These are phyloP conservation scores for Pseudogymnoascus destructans DNA, from an alignment of 2,329 filamentous ascomycete species.

Conservation along the genomic window DNA sequence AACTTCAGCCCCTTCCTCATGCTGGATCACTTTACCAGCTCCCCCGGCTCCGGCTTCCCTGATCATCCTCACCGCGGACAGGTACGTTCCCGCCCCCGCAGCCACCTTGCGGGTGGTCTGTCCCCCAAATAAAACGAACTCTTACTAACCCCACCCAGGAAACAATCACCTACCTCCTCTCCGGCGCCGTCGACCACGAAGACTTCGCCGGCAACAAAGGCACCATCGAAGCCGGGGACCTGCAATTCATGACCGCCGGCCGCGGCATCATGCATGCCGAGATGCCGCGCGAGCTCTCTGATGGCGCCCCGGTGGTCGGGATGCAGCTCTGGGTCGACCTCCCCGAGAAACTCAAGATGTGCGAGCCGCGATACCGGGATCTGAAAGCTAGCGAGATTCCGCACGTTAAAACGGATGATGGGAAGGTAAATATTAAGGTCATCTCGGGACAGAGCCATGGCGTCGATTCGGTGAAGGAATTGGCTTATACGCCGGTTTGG, in stretches of 20 bases:
- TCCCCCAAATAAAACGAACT: too few species aligned
- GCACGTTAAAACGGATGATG: constrained; percentile 53
- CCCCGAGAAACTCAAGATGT: constrained; percentile 66
- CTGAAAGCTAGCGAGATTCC: constrained; percentile 70
- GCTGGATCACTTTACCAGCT: constrained; percentile 83
- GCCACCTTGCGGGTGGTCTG: too few species aligned
- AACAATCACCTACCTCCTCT: constrained; percentile 55
- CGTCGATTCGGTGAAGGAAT: constrained; percentile 73
- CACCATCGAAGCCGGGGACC: constrained; percentile 72
- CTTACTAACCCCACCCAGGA: background rate
- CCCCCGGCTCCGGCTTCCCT: constrained; percentile 73
- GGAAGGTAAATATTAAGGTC: constrained; percentile 70
- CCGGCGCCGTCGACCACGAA: constrained; percentile 78
- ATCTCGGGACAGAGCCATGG: constrained; percentile 78
- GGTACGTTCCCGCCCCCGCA: too few species aligned
- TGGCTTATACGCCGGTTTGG: constrained; percentile 98
- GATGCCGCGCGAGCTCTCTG: constrained; percentile 71
- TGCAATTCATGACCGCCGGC: constrained; percentile 97
- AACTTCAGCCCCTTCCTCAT: constrained; percentile 91
- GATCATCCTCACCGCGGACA: constrained; percentile 78
- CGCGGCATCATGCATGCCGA: constrained; percentile 87
- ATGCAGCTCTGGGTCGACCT: constrained; percentile 95
- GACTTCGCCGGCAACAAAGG: constrained; percentile 80
- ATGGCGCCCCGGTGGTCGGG: constrained; percentile 68
- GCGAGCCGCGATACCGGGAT: constrained; percentile 87